Evolutionary conservation across 2,329 filamentous ascomycete species (phyloP), one percentile per base, ranked within the genome.

Genomic region (Akanthomyces lecanii): DNA sequence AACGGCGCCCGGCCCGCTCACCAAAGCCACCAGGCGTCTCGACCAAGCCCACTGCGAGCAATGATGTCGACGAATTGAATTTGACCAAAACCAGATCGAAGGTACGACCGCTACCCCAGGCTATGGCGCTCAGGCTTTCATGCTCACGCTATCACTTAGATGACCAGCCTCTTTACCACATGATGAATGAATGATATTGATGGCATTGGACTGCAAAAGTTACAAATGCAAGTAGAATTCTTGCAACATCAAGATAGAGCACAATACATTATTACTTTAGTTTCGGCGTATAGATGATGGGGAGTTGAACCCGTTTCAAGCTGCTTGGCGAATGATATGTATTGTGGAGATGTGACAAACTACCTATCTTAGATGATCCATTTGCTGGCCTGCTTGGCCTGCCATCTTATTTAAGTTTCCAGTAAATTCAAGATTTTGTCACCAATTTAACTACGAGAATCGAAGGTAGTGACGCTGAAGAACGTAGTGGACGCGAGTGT

Each of bases 41-140:
- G 81, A 74, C 85, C 85, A 70, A 88, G 86, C 79, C 86, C 86
- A 79, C 85, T 89, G 80, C 86, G 85, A 79, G 83, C 82, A 78
- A 82, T 86, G 78, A 87, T 83, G 85, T 86, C 80, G 82, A 80
- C 81, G 76, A 79, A 79, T 82, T 85, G 79, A 83, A 80, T 74
- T 73, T 69, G 65, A 72, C 67, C 38, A 59, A 48, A 52, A 59
- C 48, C 50, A 63, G 42, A 60, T 54, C 54, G 55, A 60, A 63
- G 62, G 62, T 63, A 60, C 30, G 62, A 12, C 56, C 16, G 33
- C 52, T 30, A 16, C 60, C 33, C 30, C 3, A 14, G 16, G 8
- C 48, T 16, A 16, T 48, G 21, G 11, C 44, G 33, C 40, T 48
- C 25, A 14, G n/a, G 40, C 42, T 40, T 38, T 14, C 23, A 16